These are phyloP conservation scores for Fusarium humuli DNA, from an alignment of 2,329 filamentous ascomycete genomes.

Conservation along the genomic window DNA sequence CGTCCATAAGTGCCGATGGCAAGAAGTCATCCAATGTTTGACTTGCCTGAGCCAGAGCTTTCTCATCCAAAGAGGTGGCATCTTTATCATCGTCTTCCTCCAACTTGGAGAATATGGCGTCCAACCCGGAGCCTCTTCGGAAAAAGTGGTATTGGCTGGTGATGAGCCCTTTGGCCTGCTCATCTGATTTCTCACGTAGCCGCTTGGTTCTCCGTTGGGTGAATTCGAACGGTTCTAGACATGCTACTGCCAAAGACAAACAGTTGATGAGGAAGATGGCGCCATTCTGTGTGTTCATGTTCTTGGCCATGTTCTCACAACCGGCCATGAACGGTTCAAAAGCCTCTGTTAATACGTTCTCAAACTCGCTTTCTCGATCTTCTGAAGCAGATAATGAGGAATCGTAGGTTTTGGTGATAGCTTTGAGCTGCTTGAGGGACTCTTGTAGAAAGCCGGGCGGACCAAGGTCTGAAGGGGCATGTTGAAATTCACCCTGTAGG, in stretches of 20 bases:
- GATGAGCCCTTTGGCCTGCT: slow-evolving; percentile 68
- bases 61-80: slow-evolving; percentile 59
- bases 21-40: slow-evolving; percentile 89
- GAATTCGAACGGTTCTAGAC: slow-evolving; percentile 72
- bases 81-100: slow-evolving; percentile 50
- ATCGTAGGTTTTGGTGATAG: slow-evolving; percentile 88
- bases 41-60: slow-evolving; percentile 72
- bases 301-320: slow-evolving; percentile 76
- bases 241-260: slow-evolving; percentile 66
- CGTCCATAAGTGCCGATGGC: slow-evolving; percentile 92
- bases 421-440: slow-evolving; percentile 79
- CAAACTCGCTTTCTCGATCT: slow-evolving; percentile 75
- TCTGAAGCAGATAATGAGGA: slow-evolving; percentile 75
- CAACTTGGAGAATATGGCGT: slow-evolving; percentile 70
- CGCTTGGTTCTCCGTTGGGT: slow-evolving; percentile 65
- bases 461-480: slow-evolving; percentile 77
- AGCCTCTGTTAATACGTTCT: slow-evolving; percentile 79
- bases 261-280: slow-evolving; percentile 82
- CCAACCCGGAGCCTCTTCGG: slow-evolving; percentile 78
- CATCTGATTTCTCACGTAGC: slow-evolving; percentile 67
- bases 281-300: slow-evolving; percentile 68
- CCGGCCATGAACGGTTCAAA: slow-evolving; percentile 86
- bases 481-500: slow-evolving; percentile 77
- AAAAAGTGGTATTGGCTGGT: slow-evolving; percentile 80
- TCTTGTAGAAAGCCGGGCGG: slow-evolving; percentile 85